Base-by-base conservation (phyloP, 352 stramenopile species). In the Salisapilia sapeloensis region DNA sequence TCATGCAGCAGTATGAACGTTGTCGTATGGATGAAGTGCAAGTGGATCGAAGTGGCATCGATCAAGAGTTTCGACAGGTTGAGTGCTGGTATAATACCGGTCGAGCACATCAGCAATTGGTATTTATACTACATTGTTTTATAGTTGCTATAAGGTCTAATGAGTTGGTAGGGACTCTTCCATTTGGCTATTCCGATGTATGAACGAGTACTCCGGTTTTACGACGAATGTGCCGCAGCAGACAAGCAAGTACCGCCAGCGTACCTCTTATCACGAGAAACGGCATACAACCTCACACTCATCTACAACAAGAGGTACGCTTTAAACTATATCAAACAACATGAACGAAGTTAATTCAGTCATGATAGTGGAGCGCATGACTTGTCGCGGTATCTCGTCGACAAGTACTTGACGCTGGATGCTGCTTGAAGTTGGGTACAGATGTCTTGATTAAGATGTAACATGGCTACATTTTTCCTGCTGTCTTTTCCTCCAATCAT, bases 71-170 rank as follows among this genome's bases (percentile, higher is more conserved):
- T 16, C 56, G 65, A 23, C 60, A 85, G 28, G 25, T 87, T 20
- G 75, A 91, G 28, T 60, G 56, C 8, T 87, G 69, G 75, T 91
- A 91, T 46, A 91, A 91, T 44, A 83, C 85, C 30, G 75, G 71
- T 4, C 69, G 75, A 29, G 75, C 69, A 0, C 72, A 91, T 29
- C 75, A 91, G 29, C 75, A 91, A 64, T 39, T 91, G 56, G 74
- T 89, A 65, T 17, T 60, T 50, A 22, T 12, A 12, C 27, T 39
- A 5, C 22, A 38, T 27, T 43, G 18, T 32, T 40, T 18, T 21
- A 20, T 35, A 21, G 15, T 17, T 6, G 11, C 18, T 24, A 33
- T 10, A 24, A 19, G 9, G 25, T 13, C 1, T 37, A 20, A 34
- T 32, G 25, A 33, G 39, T 12, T 36, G 38, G 15, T 51, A 89